Evolutionary conservation across 345 rosid genomes (phyloP).

Genomic region (Geranium rotundifolium): DNA sequence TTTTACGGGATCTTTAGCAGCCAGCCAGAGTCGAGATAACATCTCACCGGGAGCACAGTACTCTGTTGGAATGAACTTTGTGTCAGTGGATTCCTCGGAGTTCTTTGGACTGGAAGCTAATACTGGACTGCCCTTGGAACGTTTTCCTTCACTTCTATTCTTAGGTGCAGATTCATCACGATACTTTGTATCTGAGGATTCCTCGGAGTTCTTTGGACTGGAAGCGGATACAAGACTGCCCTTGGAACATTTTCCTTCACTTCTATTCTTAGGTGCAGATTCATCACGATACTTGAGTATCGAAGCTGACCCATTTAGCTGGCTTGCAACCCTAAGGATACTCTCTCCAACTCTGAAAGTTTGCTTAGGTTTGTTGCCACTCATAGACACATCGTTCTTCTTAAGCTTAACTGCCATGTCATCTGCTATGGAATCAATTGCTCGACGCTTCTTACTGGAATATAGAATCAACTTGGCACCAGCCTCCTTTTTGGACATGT

Average conservation of each 20-base stretch:
- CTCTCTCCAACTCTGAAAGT: conserved; percentile 31
- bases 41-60: conserved; percentile 23
- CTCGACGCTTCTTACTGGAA: conserved; percentile 32
- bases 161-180: not conserved
- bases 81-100: conserved; percentile 11
- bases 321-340: conserved; percentile 27
- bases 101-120: not conserved
- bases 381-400: conserved; percentile 14
- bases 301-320: conserved; percentile 14
- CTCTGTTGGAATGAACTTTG: conserved; percentile 11
- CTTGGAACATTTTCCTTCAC: not conserved
- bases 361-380: conserved; percentile 15
- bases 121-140: not conserved
- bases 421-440: conserved; percentile 18
- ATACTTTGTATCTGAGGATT: conserved; percentile 10
- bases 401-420: conserved; percentile 15
- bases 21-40: conserved; percentile 22
- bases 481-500: conserved; percentile 16
- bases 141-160: not conserved
- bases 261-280: not conserved
- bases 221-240: not conserved
- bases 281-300: conserved; percentile 3
- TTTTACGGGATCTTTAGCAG: conserved; percentile 28
- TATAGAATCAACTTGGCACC: conserved; percentile 11
- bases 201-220: conserved; percentile 2